These are phyloP conservation scores for Amaranthus palmeri DNA, from an alignment of 148 eudicot species.

Conservation along the genomic window DNA sequence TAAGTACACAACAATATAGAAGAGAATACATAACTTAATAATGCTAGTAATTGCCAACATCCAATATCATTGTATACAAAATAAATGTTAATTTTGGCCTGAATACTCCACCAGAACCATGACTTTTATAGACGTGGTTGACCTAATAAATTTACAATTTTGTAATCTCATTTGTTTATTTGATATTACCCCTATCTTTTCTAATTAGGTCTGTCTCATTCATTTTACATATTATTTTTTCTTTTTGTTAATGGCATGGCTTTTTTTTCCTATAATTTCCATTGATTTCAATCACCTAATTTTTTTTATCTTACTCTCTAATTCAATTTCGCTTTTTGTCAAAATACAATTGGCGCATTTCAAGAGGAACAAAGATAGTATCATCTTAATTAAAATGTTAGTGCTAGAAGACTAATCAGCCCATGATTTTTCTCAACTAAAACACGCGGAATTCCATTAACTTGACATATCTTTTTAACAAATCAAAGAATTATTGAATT, in stretches of 20 bases:
- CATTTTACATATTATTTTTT: background rate
- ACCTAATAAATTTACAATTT: background rate
- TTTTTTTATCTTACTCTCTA: no score
- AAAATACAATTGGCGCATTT: no score
- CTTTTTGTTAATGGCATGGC: no score
- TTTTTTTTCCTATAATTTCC: no score
- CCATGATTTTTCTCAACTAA: conserved; percentile 2
- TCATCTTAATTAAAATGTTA: background rate
- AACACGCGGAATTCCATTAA: conserved; percentile 11
- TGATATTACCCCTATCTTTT: no score
- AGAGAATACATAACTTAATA: background rate
- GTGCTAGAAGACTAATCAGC: conserved; percentile 18
- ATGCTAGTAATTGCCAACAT: conserved; percentile 7
- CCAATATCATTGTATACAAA: no score
- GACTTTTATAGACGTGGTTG: conserved; percentile 12
- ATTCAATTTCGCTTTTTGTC: no score
- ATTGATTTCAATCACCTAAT: background rate
- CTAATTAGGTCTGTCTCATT: background rate
- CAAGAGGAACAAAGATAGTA: no score
- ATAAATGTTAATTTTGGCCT: no score
- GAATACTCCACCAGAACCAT: background rate
- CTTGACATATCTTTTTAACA: background rate
- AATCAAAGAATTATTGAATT: background rate
- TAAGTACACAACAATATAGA: background rate
- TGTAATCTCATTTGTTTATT: no score